Evolutionary conservation across 345 rosid genomes (phyloP).

Genomic region (Eucalyptus cloeziana): DNA sequence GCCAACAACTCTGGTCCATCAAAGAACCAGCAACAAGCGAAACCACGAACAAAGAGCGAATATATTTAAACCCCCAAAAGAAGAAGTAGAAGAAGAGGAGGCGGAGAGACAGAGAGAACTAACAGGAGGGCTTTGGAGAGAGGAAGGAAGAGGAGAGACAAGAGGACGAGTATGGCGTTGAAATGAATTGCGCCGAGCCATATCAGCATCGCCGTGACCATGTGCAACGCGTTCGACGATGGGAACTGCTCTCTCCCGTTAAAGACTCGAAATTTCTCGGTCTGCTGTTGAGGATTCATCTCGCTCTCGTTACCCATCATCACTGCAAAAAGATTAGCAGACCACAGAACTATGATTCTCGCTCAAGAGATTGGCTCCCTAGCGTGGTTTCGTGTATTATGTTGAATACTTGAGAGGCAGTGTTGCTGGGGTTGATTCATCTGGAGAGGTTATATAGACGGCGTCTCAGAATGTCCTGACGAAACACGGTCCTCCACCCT

Average conservation of each 20-base stretch:
- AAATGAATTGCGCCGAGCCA: conserved; percentile 90
- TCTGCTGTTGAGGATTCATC: not conserved
- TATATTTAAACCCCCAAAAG: not conserved
- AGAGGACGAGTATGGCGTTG: conserved; percentile 21
- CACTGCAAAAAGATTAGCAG: not conserved
- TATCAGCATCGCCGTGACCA: conserved; percentile 24
- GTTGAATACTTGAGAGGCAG: not conserved
- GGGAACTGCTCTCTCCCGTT: conserved; percentile 18
- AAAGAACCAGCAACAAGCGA: not conserved
- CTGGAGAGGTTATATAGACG: not conserved
- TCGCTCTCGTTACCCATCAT: not conserved
- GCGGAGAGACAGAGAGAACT: not conserved
- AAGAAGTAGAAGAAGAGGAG: not conserved
- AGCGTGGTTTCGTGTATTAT: not conserved
- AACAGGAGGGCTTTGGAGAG: conserved; percentile 31
- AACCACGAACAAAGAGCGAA: not conserved
- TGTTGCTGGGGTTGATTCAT: not conserved
- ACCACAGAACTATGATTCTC: not conserved
- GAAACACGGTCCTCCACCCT: not conserved
- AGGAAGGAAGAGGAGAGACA: conserved; percentile 47
- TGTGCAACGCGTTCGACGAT: conserved; percentile 15
- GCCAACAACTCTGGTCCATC: conserved; percentile 34
- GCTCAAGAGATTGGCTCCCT: not conserved
- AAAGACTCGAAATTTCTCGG: conserved; percentile 5
- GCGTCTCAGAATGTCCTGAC: not conserved